phyloP scores from a whole-genome alignment of 2,329 filamentous ascomycete species.

The Aspergillus proliferans region DNA sequence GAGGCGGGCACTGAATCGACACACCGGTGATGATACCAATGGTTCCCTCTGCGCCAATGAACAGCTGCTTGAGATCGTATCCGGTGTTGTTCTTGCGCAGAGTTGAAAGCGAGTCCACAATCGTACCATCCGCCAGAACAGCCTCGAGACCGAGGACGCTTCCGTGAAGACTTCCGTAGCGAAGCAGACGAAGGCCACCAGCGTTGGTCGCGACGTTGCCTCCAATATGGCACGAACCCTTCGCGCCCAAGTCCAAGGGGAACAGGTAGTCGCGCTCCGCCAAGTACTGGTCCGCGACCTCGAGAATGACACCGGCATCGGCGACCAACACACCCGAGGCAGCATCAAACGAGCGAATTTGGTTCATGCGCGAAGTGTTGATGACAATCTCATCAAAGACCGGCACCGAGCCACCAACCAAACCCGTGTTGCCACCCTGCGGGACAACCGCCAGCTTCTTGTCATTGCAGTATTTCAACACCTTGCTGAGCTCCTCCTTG shows the following conservation, averaged over 20 bases:
- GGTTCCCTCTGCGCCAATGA: conserved; percentile 92
- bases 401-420: conserved; percentile 91
- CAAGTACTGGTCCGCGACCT: conserved; percentile 79
- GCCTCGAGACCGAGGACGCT: conserved; percentile 88
- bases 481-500: conserved; percentile 82
- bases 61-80: conserved; percentile 93
- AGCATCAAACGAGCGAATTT: conserved; percentile 85
- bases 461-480: conserved; percentile 92
- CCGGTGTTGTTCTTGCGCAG: conserved; percentile 98
- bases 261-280: conserved; percentile 82
- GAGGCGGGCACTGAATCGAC: conserved; percentile 81
- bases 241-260: conserved; percentile 93
- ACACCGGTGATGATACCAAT: conserved; percentile 90
- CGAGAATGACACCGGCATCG: conserved; percentile 86
- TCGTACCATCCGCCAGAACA: conserved; percentile 85
- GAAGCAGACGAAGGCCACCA: conserved; percentile 77
- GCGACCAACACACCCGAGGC: conserved; percentile 84
- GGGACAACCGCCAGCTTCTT: conserved; percentile 88
- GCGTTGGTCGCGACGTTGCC: conserved; percentile 96
- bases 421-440: conserved; percentile 92
- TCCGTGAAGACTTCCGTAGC: conserved; percentile 92
- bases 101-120: conserved; percentile 80
- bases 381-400: conserved; percentile 98
- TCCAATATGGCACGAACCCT: conserved; percentile 93
- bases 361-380: conserved; percentile 83